Conservation (phyloP, 192 early-diverging fungal genomes). For the Fimicolochytrium jonesii region DNA sequence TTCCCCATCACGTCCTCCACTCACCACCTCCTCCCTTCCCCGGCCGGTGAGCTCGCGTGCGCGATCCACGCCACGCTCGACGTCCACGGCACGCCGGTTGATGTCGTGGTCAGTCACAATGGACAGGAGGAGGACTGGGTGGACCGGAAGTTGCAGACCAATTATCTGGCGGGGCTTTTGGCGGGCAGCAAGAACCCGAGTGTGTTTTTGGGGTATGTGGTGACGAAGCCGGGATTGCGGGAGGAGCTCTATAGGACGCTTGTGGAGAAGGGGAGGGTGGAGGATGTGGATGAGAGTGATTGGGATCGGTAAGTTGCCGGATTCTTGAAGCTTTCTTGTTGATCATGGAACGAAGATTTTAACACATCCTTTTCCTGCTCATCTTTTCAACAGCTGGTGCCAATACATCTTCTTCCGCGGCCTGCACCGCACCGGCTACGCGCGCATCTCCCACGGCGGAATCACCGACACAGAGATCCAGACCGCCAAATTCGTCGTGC, state of each 20-base stretch:
- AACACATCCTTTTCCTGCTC: background rate
- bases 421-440: constrained; percentile 10
- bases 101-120: constrained; percentile 16
- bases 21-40: constrained; percentile 18
- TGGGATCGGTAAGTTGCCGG: background rate
- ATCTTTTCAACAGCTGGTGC: background rate
- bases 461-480: constrained; percentile 22
- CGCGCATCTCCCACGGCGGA: constrained; percentile 7
- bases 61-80: constrained; percentile 21
- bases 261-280: background rate
- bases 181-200: constrained; percentile 8
- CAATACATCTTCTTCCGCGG: constrained; percentile 21
- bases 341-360: background rate
- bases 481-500: constrained; percentile 6
- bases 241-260: constrained; percentile 5
- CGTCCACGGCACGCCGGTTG: constrained; percentile 13
- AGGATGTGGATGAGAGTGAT: constrained; percentile 7
- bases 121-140: constrained; percentile 18
- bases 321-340: background rate
- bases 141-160: constrained; percentile 12
- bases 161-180: constrained; percentile 5
- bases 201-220: constrained; percentile 22
- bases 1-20: constrained; percentile 10
- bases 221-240: constrained; percentile 1
- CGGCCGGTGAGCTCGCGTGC: constrained; percentile 17